phyloP scores from a whole-genome alignment of 805 yeast species.

The Starmerella sp. region DNA sequence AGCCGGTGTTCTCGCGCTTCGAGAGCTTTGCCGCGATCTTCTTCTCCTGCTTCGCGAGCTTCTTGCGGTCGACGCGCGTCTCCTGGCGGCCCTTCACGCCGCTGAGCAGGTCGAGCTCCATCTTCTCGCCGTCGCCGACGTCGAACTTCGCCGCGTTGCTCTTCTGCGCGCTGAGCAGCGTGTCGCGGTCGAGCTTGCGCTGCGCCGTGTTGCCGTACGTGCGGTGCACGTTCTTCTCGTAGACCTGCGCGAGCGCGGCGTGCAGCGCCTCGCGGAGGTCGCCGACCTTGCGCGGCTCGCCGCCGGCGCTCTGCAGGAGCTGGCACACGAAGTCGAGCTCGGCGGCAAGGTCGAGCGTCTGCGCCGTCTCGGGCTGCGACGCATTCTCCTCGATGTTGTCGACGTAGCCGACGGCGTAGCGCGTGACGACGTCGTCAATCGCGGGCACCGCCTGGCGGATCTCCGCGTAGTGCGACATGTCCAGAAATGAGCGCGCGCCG shows the following conservation, averaged over 20 bases:
- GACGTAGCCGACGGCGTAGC: conserved; percentile 83
- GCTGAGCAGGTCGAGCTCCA: conserved; percentile 65
- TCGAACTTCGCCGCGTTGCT: conserved; percentile 68
- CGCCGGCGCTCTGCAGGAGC: conserved; percentile 75
- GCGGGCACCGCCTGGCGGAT: conserved; percentile 79
- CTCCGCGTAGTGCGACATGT: conserved; percentile 31
- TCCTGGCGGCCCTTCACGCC: conserved; percentile 77
- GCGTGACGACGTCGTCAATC: conserved; percentile 77
- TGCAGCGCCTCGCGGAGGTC: conserved; percentile 42
- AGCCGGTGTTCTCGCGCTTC: conserved; percentile 41
- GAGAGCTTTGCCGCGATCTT: conserved; percentile 97
- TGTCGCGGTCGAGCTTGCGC: conserved; percentile 57
- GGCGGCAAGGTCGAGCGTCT: conserved; percentile 49
- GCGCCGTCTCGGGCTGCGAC: conserved; percentile 71
- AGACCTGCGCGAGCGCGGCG: conserved; percentile 38
- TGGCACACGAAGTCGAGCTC: conserved; percentile 61
- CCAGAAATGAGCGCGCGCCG: too few species aligned
- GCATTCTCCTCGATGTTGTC: conserved; percentile 69
- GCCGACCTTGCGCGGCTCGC: conserved; percentile 44
- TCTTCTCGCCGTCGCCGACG: conserved; percentile 30
- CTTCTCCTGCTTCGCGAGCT: conserved; percentile 92
- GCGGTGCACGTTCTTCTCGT: conserved; percentile 33
- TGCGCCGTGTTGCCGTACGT: conserved; percentile 67
- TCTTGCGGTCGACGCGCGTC: conserved; percentile 89
- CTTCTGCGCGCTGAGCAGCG: conserved; percentile 63